These are phyloP conservation scores for Lagenaria siceraria DNA, from an alignment of 306 rosid species.

Conservation along the genomic window DNA sequence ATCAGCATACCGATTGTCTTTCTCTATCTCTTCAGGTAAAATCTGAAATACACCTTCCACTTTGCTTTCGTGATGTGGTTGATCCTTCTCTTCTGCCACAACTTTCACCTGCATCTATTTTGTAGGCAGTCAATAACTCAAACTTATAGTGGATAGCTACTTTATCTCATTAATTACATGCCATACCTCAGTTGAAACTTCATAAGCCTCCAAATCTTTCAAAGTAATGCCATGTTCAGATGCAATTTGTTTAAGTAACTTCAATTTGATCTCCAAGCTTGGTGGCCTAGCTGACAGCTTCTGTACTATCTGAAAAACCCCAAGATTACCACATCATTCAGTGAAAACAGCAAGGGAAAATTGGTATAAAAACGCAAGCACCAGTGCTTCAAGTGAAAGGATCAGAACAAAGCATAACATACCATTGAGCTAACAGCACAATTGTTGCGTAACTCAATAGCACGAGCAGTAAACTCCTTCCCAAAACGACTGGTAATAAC, in stretches of 20 bases:
- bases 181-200: constrained; percentile 37
- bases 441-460: constrained; percentile 59
- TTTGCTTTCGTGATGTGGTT: constrained; percentile 15
- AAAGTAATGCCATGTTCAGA: constrained; percentile 41
- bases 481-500: constrained; percentile 53
- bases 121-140: background rate
- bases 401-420: background rate
- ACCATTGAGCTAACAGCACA: constrained; percentile 61
- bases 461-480: constrained; percentile 52
- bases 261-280: constrained; percentile 50
- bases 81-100: constrained; percentile 22
- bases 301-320: constrained; percentile 36
- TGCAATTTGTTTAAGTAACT: constrained; percentile 68
- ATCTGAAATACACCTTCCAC: constrained; percentile 12
- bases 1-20: constrained; percentile 26
- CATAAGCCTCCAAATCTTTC: constrained; percentile 35
- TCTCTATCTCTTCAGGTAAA: constrained; percentile 25
- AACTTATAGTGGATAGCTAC: background rate
- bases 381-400: background rate
- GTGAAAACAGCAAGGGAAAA: background rate
- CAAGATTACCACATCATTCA: background rate
- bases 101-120: constrained; percentile 32
- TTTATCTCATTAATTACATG: background rate
- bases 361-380: background rate
- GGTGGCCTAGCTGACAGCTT: constrained; percentile 69